Evolutionary conservation across 2,329 filamentous ascomycete genomes (phyloP).

Genomic region (Magnaporthiopsis rhizophila): DNA sequence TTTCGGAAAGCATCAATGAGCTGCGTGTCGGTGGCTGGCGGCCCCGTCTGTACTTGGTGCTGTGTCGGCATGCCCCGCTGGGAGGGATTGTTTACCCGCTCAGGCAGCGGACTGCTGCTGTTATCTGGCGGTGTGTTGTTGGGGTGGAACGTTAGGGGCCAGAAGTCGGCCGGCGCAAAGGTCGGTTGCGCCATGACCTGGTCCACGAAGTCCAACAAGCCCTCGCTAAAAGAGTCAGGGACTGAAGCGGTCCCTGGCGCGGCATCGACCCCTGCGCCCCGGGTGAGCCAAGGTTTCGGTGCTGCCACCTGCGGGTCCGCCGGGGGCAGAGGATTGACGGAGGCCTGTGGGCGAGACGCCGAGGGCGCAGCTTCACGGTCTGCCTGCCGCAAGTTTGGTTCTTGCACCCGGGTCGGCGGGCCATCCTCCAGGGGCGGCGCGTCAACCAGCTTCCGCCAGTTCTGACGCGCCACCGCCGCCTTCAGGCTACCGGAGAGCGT

Average conservation of each 20-base stretch:
- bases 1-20: conserved; percentile 33
- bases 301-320: not conserved
- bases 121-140: not conserved
- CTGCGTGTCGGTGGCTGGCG: conserved; percentile 10
- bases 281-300: not conserved
- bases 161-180: conserved; percentile 28
- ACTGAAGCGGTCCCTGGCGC: too few relatives aligned
- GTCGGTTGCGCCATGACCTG: conserved; percentile 28
- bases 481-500: conserved; percentile 38
- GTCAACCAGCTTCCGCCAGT: conserved; percentile 42
- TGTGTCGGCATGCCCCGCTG: not conserved
- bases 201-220: conserved; percentile 24
- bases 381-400: not conserved
- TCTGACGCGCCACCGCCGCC: conserved; percentile 37
- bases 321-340: not conserved
- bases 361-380: not conserved
- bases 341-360: too few relatives aligned
- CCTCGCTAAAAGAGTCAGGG: not conserved
- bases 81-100: not conserved
- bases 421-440: conserved; percentile 15
- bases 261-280: too few relatives aligned
- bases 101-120: not conserved
- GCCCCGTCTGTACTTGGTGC: conserved; percentile 4
- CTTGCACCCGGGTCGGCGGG: not conserved
- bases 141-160: conserved; percentile 14